Conservation (phyloP, 352 stramenopile genomes). For the Globisporangium solare region DNA sequence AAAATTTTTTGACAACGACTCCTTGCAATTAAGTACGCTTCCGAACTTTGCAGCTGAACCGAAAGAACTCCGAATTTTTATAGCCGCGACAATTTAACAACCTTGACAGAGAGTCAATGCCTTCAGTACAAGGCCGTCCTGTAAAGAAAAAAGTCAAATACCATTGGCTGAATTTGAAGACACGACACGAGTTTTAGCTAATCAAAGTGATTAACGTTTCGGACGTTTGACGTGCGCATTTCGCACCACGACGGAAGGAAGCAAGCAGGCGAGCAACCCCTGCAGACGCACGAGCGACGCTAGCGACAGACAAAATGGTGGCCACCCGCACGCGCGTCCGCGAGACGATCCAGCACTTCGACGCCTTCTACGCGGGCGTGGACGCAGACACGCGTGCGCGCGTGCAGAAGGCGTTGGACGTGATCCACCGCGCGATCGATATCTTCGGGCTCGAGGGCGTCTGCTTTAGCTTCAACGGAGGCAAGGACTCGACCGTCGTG, state of each 20-base stretch:
- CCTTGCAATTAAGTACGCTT: too few species aligned
- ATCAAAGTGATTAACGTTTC: not conserved
- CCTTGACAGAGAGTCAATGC: not conserved
- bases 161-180: not conserved
- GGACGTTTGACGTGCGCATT: slow-evolving; percentile 1
- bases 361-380: slow-evolving; percentile 47
- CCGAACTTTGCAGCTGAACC: too few species aligned
- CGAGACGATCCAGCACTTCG: slow-evolving; percentile 43
- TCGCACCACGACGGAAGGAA: not conserved
- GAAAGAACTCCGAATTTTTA: too few species aligned
- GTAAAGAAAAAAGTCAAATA: not conserved
- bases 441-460: slow-evolving; percentile 73
- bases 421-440: slow-evolving; percentile 74
- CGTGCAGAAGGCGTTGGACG: slow-evolving; percentile 65
- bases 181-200: not conserved
- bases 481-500: slow-evolving; percentile 91
- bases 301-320: not conserved
- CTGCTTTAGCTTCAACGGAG: slow-evolving; percentile 91
- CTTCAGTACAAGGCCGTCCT: not conserved
- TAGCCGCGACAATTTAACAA: not conserved
- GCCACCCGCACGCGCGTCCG: slow-evolving; percentile 9
- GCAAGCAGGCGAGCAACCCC: too few species aligned
- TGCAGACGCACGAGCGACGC: not conserved
- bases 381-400: slow-evolving; percentile 40
- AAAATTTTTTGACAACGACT: too few species aligned